Conservation (phyloP, 305 asterid genomes). For the Rubia occidens region DNA sequence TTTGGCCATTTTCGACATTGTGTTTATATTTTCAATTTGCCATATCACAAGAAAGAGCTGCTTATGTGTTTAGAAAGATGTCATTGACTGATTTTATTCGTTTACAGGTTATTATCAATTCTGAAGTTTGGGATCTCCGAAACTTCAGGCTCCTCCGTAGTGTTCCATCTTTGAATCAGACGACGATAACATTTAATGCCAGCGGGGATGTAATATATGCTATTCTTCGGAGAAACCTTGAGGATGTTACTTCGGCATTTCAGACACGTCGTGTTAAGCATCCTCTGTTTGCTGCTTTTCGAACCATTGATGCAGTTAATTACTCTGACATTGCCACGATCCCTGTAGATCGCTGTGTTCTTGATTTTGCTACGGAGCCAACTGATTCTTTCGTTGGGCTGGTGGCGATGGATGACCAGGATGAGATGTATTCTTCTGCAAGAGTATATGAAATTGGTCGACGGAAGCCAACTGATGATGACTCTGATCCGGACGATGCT, state of each 20-base stretch:
- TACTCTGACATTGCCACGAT: slow-evolving; percentile 88
- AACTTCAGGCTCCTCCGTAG: slow-evolving; percentile 76
- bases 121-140: slow-evolving; percentile 98
- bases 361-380: slow-evolving; percentile 84
- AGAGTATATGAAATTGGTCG: slow-evolving; percentile 95
- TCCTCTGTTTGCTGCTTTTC: slow-evolving; percentile 86
- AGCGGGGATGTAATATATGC: slow-evolving; percentile 93
- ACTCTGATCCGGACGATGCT: slow-evolving; percentile 97
- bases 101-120: slow-evolving; percentile 79
- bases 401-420: slow-evolving; percentile 91
- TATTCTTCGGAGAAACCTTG: slow-evolving; percentile 83
- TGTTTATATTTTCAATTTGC: neutral
- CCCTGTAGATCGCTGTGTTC: slow-evolving; percentile 92
- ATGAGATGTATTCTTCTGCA: slow-evolving; percentile 92
- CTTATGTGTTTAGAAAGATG: neutral
- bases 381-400: slow-evolving; percentile 94
- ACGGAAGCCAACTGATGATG: slow-evolving; percentile 88
- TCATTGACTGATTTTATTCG: slow-evolving; percentile 3
- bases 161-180: slow-evolving; percentile 86
- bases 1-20: neutral
- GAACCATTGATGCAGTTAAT: slow-evolving; percentile 89
- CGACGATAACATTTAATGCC: slow-evolving; percentile 73
- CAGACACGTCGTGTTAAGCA: slow-evolving; percentile 83
- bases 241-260: slow-evolving; percentile 80
- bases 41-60: neutral